Evolutionary conservation across 345 rosid genomes (phyloP).

Genomic region (Litchi chinensis): DNA sequence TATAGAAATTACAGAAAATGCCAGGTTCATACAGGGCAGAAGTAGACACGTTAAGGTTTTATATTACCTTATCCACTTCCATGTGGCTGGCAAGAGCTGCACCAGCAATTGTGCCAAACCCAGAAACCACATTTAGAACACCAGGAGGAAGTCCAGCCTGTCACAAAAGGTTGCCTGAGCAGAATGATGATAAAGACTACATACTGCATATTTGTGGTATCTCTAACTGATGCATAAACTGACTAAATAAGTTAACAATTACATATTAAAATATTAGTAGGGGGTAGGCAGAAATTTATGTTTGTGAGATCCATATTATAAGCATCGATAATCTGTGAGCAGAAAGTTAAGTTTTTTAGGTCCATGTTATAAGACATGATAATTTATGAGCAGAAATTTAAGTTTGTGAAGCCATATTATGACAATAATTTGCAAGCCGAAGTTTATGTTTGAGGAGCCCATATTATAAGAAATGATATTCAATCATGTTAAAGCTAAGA

Average conservation of each 20-base stretch:
- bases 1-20: not conserved
- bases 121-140: conserved; percentile 83
- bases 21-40: not conserved
- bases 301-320: not conserved
- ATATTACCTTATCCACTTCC: conserved; percentile 85
- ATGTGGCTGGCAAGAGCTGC: conserved; percentile 91
- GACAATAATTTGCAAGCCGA: not conserved
- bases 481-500: too few relatives aligned
- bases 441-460: not conserved
- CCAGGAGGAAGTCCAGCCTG: conserved; percentile 98
- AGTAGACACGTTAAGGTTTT: not conserved
- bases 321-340: not conserved
- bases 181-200: conserved; percentile 5
- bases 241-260: not conserved
- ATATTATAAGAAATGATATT: not conserved
- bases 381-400: not conserved
- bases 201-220: not conserved
- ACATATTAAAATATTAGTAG: not conserved
- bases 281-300: not conserved
- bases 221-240: not conserved
- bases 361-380: not conserved
- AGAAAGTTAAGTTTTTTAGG: not conserved
- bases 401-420: not conserved
- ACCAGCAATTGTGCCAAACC: conserved; percentile 87
- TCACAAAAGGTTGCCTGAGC: conserved; percentile 9